Conservation (phyloP, 202 grass and related monocot genomes). For the Zoysia matrella region DNA sequence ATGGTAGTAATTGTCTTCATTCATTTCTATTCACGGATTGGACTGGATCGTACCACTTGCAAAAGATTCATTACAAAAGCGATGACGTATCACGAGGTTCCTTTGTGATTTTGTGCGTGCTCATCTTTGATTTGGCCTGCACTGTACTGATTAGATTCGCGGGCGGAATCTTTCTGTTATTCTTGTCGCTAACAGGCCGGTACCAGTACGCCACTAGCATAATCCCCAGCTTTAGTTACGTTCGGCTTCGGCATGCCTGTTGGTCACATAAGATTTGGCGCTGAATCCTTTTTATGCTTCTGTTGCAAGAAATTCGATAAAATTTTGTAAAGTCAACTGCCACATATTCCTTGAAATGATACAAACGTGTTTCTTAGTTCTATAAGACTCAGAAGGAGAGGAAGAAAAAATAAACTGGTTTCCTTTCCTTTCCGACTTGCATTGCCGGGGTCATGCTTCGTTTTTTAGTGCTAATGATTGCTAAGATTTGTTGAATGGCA, state of each 20-base stretch:
- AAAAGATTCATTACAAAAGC: not conserved
- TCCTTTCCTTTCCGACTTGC: constrained; percentile 8
- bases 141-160: constrained; percentile 20
- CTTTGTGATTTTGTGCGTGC: constrained; percentile 35
- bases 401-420: not conserved
- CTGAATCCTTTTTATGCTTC: not conserved
- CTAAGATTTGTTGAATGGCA: constrained; percentile 43
- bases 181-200: constrained; percentile 19
- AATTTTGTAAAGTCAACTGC: constrained; percentile 18
- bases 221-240: constrained; percentile 17
- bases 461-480: constrained; percentile 46
- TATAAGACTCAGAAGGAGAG: not conserved
- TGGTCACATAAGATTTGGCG: constrained; percentile 17
- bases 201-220: constrained; percentile 25
- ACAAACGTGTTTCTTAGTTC: constrained; percentile 4
- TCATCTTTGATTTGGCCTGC: constrained; percentile 18
- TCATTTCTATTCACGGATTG: not conserved
- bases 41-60: not conserved
- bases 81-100: not conserved
- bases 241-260: constrained; percentile 42
- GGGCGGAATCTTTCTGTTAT: constrained; percentile 32
- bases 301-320: constrained; percentile 31
- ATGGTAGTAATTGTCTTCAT: not conserved
- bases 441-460: constrained; percentile 18
- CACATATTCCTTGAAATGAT: constrained; percentile 26